phyloP scores from a whole-genome alignment of 164 flowering plant genomes.

The Chimonanthus salicifolius region DNA sequence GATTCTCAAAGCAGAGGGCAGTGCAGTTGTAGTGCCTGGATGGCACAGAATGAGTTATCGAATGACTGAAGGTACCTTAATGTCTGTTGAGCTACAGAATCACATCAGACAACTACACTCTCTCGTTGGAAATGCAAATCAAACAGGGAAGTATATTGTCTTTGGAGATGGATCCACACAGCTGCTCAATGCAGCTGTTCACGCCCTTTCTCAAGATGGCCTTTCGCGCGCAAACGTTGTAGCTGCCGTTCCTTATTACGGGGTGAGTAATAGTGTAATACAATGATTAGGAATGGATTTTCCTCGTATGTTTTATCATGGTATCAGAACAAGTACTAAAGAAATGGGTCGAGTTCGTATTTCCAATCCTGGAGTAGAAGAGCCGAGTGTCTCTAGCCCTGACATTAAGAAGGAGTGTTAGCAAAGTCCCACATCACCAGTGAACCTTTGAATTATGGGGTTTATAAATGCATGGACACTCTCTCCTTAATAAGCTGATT shows the following conservation, averaged over 20 bases:
- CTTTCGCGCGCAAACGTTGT: conserved; percentile 44
- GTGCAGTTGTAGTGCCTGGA: conserved; percentile 47
- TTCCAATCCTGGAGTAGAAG: no score
- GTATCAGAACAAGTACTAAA: no score
- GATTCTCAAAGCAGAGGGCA: conserved; percentile 37
- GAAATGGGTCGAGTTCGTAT: no score
- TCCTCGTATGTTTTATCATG: no score
- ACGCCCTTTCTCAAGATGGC: conserved; percentile 38
- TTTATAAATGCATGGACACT: no score
- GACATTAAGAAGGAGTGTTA: no score
- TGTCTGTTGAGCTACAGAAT: conserved; percentile 34
- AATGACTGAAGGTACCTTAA: conserved; percentile 11
- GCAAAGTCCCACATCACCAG: no score
- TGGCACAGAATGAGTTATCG: conserved; percentile 65
- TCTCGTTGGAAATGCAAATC: conserved; percentile 52
- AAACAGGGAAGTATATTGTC: conserved; percentile 39
- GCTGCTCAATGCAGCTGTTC: conserved; percentile 56
- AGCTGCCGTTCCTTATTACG: conserved; percentile 47
- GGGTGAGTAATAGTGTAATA: conserved; percentile 20
- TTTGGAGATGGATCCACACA: conserved; percentile 73
- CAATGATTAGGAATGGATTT: no score
- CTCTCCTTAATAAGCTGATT: no score
- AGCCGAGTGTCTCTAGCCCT: no score
- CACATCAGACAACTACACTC: conserved; percentile 41
- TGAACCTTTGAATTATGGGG: no score